Conservation (phyloP, 2,329 filamentous ascomycete genomes). For the Fusarium sp. region DNA sequence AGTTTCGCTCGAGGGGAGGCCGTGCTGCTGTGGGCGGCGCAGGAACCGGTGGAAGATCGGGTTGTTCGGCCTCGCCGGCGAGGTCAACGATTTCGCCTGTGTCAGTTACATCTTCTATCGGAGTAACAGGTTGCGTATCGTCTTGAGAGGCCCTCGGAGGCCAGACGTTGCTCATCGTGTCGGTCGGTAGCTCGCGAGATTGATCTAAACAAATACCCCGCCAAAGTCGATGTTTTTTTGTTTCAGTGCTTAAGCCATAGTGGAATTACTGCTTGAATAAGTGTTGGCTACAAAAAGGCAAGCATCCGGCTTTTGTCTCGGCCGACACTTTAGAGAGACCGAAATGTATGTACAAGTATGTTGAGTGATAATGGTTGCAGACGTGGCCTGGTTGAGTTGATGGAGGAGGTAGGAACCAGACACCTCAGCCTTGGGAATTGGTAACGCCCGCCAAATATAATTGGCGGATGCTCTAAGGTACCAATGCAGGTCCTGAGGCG, state of each 20-base stretch:
- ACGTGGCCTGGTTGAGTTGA: constrained; percentile 17
- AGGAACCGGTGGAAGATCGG: constrained; percentile 50
- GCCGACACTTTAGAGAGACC: background rate
- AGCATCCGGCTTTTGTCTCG: background rate
- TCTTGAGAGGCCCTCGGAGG: constrained; percentile 50
- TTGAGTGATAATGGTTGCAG: constrained; percentile 15
- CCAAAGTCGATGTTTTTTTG: constrained; percentile 30
- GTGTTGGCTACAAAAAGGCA: background rate
- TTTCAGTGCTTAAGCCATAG: constrained; percentile 28
- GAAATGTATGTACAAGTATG: constrained; percentile 9
- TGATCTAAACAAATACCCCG: constrained; percentile 39
- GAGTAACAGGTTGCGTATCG: constrained; percentile 39
- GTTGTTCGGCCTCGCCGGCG: constrained; percentile 48
- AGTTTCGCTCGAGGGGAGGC: constrained; percentile 44
- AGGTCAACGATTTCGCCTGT: constrained; percentile 50
- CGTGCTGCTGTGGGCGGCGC: constrained; percentile 38
- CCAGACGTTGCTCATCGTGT: constrained; percentile 59
- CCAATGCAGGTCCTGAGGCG: background rate
- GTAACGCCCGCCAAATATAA: constrained; percentile 28
- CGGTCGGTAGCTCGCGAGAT: constrained; percentile 14
- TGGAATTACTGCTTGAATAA: constrained; percentile 5
- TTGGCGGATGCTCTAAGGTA: constrained; percentile 27
- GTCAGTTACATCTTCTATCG: constrained; percentile 53
- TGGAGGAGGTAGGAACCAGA: background rate
- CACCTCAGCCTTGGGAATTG: constrained; percentile 27